phyloP scores from a whole-genome alignment of 352 stramenopile genomes.

The Pythium brachiatum region DNA sequence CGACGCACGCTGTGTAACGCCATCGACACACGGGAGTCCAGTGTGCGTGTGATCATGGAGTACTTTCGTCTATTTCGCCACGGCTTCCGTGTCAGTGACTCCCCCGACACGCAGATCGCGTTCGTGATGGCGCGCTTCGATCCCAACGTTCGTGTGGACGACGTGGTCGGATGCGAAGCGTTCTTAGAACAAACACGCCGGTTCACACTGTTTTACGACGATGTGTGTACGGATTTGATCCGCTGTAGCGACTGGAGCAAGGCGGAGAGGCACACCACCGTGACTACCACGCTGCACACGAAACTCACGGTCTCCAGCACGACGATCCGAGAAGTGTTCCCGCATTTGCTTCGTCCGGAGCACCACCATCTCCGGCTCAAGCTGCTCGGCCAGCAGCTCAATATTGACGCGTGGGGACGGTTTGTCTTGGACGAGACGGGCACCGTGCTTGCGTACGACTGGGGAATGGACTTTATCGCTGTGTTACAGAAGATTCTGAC shows the following conservation, averaged over 20 bases:
- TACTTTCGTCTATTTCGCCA: slow-evolving; percentile 27
- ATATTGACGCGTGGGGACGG: background rate
- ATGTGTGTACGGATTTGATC: background rate
- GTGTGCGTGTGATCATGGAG: slow-evolving; percentile 18
- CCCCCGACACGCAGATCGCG: slow-evolving; percentile 5
- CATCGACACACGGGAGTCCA: background rate
- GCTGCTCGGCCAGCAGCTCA: slow-evolving; percentile 11
- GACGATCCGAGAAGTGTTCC: slow-evolving; percentile 12
- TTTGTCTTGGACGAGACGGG: slow-evolving; percentile 6
- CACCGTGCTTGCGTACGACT: background rate
- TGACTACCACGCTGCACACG: background rate
- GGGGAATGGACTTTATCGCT: slow-evolving; percentile 13
- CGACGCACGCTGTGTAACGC: background rate
- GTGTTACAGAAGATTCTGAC: slow-evolving; percentile 13
- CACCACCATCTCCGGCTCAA: slow-evolving; percentile 8
- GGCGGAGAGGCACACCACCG: background rate
- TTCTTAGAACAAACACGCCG: slow-evolving; percentile 14
- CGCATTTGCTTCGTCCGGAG: slow-evolving; percentile 9
- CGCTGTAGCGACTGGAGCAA: background rate
- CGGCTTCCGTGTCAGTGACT: background rate
- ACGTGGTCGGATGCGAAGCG: background rate
- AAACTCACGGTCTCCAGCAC: slow-evolving; percentile 1
- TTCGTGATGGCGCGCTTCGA: slow-evolving; percentile 11
- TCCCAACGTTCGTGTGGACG: slow-evolving; percentile 2
- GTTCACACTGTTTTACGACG: slow-evolving; percentile 13